phyloP scores from a whole-genome alignment of 2,329 filamentous ascomycete species.

The Aspergillus quadrilineatus region DNA sequence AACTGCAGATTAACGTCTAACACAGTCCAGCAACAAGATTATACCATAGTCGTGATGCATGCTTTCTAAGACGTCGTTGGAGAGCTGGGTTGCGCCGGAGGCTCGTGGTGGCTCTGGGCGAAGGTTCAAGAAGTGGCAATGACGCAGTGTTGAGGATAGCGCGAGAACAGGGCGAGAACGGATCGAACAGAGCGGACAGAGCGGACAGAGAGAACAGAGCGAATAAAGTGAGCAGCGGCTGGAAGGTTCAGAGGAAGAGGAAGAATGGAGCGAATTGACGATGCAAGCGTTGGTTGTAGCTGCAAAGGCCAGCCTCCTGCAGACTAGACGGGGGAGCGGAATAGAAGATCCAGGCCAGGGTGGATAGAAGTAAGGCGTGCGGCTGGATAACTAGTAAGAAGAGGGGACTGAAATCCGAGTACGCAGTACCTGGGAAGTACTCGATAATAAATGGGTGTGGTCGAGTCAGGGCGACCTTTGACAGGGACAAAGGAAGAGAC shows the following conservation, averaged over 20 bases:
- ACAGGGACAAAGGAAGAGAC: conserved; percentile 4
- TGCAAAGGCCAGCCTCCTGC: conserved; percentile 29
- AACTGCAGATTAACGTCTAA: conserved; percentile 27
- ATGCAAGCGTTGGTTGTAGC: conserved; percentile 8
- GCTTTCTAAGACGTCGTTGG: conserved; percentile 22
- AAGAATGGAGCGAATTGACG: not conserved
- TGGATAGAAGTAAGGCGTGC: conserved; percentile 3
- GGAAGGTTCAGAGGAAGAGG: not conserved
- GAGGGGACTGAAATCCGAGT: not conserved
- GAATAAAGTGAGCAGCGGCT: conserved; percentile 1
- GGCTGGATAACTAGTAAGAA: conserved; percentile 1
- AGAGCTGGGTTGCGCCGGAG: not conserved
- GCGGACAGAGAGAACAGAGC: too few species aligned
- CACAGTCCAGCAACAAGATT: conserved; percentile 27
- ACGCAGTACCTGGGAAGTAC: not conserved
- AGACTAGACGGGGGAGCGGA: conserved; percentile 16
- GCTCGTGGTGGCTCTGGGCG: conserved; percentile 1
- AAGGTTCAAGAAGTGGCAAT: conserved; percentile 16
- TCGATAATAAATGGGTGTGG: conserved; percentile 4
- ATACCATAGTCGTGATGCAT: conserved; percentile 37
- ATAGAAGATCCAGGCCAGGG: conserved; percentile 4
- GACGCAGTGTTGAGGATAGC: conserved; percentile 16
- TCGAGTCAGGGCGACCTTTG: not conserved
- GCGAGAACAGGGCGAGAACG: too few species aligned
- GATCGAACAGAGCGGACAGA: too few species aligned